Percentiles rank a stretch among this genome's conserved stretches.
Conservation (phyloP, 2,329 filamentous ascomycete species). For the Cladophialophora bantiana region DNA sequence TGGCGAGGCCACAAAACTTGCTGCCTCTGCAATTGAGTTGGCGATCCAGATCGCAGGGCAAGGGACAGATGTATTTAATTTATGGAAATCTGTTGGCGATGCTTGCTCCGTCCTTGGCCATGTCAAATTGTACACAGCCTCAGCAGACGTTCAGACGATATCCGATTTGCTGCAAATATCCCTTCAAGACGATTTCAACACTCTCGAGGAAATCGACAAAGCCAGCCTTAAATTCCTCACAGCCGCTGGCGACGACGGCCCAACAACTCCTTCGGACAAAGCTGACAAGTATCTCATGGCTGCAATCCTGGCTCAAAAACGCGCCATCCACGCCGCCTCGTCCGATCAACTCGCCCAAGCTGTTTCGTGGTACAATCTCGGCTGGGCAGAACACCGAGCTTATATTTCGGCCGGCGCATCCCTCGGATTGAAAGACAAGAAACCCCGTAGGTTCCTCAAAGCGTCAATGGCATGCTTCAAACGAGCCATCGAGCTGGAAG, state of each 20-base stretch:
- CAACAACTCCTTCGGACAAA: slow-evolving; percentile 43
- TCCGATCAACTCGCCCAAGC: slow-evolving; percentile 86
- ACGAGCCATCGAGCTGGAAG: slow-evolving; percentile 91
- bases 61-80: slow-evolving; percentile 79
- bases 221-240: slow-evolving; percentile 41
- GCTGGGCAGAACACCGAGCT: slow-evolving; percentile 88
- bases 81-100: slow-evolving; percentile 93
- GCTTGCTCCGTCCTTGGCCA: slow-evolving; percentile 83
- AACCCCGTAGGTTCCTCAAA: slow-evolving; percentile 72
- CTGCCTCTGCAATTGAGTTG: slow-evolving; percentile 71
- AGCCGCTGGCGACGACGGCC: slow-evolving; percentile 43
- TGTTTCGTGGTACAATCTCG: slow-evolving; percentile 96
- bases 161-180: slow-evolving; percentile 19
- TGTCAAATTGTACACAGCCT: slow-evolving; percentile 70
- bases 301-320: slow-evolving; percentile 84
- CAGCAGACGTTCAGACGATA: slow-evolving; percentile 62
- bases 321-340: slow-evolving; percentile 75
- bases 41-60: slow-evolving; percentile 67
- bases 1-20: slow-evolving; percentile 78
- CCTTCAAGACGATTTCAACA: slow-evolving; percentile 60
- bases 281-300: slow-evolving; percentile 68
- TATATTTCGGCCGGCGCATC: slow-evolving; percentile 58
- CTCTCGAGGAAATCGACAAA: slow-evolving; percentile 74
- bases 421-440: slow-evolving; percentile 56
- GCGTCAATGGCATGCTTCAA: slow-evolving; percentile 92